These are phyloP conservation scores for Tetrapisispora arboricola DNA, from an alignment of 805 yeast species.

Conservation along the genomic window DNA sequence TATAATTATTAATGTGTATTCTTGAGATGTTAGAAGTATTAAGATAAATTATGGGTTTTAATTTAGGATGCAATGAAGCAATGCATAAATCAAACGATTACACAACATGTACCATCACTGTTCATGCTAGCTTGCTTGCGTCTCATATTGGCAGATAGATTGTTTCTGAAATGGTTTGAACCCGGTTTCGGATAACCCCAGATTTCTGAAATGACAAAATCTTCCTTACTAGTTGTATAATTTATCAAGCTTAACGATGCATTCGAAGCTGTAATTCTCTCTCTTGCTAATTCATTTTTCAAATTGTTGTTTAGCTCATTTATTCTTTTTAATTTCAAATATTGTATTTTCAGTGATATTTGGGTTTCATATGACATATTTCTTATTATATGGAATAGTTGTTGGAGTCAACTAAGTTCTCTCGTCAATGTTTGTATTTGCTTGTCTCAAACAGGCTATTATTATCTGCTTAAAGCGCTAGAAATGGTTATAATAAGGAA, in stretches of 20 bases:
- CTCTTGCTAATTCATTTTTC: constrained; percentile 40
- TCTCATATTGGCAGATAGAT: constrained; percentile 2
- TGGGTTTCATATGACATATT: constrained; percentile 10
- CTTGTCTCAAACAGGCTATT: no score
- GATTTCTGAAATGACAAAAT: constrained; percentile 32
- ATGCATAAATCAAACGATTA: constrained; percentile 22
- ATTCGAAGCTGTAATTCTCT: constrained; percentile 55
- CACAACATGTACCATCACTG: constrained; percentile 25
- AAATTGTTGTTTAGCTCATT: constrained; percentile 46
- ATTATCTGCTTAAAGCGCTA: no score
- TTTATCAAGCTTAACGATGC: constrained; percentile 41
- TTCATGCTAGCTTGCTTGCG: background rate
- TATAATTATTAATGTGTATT: no score
- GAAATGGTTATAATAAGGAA: no score
- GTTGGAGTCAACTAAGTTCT: no score
- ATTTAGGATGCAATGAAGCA: no score
- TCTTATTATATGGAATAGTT: no score
- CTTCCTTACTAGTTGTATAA: constrained; percentile 28
- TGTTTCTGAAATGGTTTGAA: constrained; percentile 30
- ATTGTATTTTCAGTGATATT: constrained; percentile 37
- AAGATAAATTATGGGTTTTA: no score
- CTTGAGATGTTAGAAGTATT: no score
- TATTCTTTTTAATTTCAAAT: constrained; percentile 50
- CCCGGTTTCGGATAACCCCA: constrained; percentile 34
- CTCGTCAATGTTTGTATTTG: no score